Evolutionary conservation across 345 rosid species (phyloP).

Genomic region (Lagerstroemia speciosa): DNA sequence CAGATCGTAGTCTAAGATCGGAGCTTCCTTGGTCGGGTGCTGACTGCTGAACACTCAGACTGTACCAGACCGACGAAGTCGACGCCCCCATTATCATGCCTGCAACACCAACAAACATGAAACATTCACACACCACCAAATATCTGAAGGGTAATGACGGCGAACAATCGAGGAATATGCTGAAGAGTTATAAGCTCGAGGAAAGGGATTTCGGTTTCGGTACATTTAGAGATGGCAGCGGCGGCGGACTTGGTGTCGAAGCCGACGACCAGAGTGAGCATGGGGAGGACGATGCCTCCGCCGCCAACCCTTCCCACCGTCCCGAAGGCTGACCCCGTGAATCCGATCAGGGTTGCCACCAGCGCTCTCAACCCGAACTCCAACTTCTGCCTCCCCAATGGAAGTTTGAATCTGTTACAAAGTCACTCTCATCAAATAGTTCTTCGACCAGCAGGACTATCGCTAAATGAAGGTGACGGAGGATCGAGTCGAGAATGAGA

Average conservation of each 20-base stretch:
- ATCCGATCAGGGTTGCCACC: conserved; percentile 63
- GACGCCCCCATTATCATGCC: conserved; percentile 99
- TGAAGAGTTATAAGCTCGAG: neutral
- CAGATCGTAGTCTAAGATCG: conserved; percentile 74
- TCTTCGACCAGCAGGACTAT: too few relatives aligned
- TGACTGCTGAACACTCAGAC: conserved; percentile 59
- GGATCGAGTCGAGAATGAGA: too few relatives aligned
- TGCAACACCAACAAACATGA: conserved; percentile 16
- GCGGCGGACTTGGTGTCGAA: conserved; percentile 93
- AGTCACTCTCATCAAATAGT: too few relatives aligned
- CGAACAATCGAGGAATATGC: neutral
- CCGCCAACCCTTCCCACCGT: conserved; percentile 95
- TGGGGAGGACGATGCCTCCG: conserved; percentile 88
- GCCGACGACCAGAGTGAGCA: conserved; percentile 86
- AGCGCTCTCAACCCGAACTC: conserved; percentile 56
- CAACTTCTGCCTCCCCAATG: conserved; percentile 31
- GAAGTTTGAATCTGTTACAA: too few relatives aligned
- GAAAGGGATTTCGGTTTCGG: neutral
- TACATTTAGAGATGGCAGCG: conserved; percentile 89
- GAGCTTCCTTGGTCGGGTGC: conserved; percentile 78
- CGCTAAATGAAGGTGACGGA: too few relatives aligned
- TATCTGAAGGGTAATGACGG: neutral
- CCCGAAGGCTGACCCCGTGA: conserved; percentile 82
- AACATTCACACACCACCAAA: too few relatives aligned
- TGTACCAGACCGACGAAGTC: conserved; percentile 83